Evolutionary conservation across 805 yeast genomes (phyloP), one percentile per base, ranked within the genome.

Genomic region (Saccharomycopsis amapae): DNA sequence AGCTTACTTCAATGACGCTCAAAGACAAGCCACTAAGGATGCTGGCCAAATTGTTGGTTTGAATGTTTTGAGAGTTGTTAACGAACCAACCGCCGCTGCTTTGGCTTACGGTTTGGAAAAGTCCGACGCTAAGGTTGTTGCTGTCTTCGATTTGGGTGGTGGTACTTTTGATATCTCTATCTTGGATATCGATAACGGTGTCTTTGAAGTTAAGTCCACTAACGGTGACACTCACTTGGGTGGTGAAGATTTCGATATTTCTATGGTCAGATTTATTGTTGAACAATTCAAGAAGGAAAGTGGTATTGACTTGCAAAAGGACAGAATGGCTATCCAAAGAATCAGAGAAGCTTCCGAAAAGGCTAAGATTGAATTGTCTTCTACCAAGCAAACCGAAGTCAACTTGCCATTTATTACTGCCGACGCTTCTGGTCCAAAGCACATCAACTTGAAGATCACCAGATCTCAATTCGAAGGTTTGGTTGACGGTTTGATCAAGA

Each of bases 111-210:
- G 96, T 72, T 74, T 87, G 61, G 96, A 87, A 72, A 84, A 83
- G 73, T 58, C 69, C 33, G 81, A 76, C 57, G 75, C 80, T 62
- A 81, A 80, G 70, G 83, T 84, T 53, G 95, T 88, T 59, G 97
- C 97, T 53, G 97, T 88, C 56, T 88, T 89, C 73, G 97, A 88
- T 72, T 77, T 88, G 63, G 97, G 97, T 80, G 97, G 97, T 69
- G 97, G 97, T 80, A 88, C 97, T 61, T 88, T 88, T 66, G 97
- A 88, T 83, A 83, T 88, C 69, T 88, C 97, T 59, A 85, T 88
- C 65, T 77, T 88, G 64, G 97, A 89, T 75, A 89, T 88, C 60
- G 96, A 89, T 72, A 87, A 88, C 64, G 97, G 97, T 76, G 97
- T 88, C 56, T 88, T 88, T 61, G 97, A 88, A 76, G 97, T 88